Base-by-base conservation (phyloP, 2,329 filamentous ascomycete species). In the Pseudogymnoascus sp. region DNA sequence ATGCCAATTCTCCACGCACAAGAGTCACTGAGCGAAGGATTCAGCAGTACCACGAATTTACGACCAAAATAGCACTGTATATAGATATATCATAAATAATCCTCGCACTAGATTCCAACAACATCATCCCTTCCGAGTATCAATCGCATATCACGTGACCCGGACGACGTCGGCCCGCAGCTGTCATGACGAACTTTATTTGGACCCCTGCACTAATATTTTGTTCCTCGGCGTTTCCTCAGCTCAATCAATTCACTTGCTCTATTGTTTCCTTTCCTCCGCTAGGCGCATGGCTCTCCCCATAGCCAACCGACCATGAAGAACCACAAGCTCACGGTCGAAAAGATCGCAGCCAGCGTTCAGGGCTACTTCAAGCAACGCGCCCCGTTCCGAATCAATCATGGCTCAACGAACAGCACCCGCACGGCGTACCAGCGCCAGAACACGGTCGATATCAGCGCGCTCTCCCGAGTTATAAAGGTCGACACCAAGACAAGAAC, bases 351-450 rank as follows among this genome's bases (percentile, higher is more conserved):
- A 5, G 71, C 72, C 3, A 73, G 72, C 64, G 74, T 81, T 42
- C 71, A 70, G 59, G 63, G 68, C 3, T 83, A 82, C 70, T 68
- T 79, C 69, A 72, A 75, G 21, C 76, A 76, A 59, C 72, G 79
- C 63, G 73, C 73, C 13, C 73, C 75, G 2, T 83, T 82, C 66
- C 76, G 81, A n/a, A 79, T 84, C 60, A 82, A 79, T 67, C 82
- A 85, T 74, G 81, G 82, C 61, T 80, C 77, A 5, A 84, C 82
- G 3, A 81, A 83, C 60, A 81, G 78, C 48, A 84, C 81, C 6
- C 71, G 80, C 8, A 71, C 74, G 36, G 75, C 76, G 7, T 68
- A 76, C 45, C 73, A 76, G 39, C 74, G 71, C 27, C 72, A 74
- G 58, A 68, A 71, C 12, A 74, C 79, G 61, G 73, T 83, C 48